Conservation (phyloP, 1,139 yeast genomes). For the Saccharomyces hybrid region DNA sequence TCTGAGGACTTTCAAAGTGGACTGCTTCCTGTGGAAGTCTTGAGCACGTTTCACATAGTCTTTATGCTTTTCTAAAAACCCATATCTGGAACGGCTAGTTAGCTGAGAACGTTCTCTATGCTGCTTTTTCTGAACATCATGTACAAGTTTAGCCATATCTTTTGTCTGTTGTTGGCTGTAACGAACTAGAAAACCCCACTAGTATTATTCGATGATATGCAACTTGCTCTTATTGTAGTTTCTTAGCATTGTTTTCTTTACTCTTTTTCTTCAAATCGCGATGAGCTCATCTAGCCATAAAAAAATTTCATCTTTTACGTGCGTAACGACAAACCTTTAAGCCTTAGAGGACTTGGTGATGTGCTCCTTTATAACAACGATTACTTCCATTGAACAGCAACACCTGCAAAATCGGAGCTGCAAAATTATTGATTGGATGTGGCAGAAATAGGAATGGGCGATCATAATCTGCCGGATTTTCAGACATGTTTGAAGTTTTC, state of each 20-base stretch:
- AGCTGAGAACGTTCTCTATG: conserved; percentile 92
- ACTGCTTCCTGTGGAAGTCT: conserved; percentile 83
- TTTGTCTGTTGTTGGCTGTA: background rate
- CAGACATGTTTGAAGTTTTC: conserved; percentile 15
- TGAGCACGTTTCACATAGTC: conserved; percentile 85
- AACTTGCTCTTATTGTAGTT: background rate
- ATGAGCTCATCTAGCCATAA: background rate
- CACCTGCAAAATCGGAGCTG: background rate
- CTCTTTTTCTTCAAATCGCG: background rate
- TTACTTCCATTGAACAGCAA: background rate
- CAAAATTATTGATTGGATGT: background rate
- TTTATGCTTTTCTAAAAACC: conserved; percentile 88
- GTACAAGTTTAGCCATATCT: conserved; percentile 70
- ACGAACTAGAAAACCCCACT: background rate
- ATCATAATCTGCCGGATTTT: conserved; percentile 13
- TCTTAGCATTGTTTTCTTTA: background rate
- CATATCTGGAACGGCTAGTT: conserved; percentile 59
- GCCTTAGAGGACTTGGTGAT: background rate
- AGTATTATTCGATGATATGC: background rate
- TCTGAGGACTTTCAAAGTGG: conserved; percentile 68
- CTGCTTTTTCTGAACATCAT: conserved; percentile 89
- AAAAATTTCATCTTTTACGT: background rate
- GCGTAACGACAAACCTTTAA: background rate
- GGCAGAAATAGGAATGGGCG: background rate
- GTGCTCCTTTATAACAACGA: background rate